Evolutionary conservation across 257 asterid genomes (phyloP), one percentile per base, ranked within the genome.

Genomic region (Dorcoceras hygrometricum): DNA sequence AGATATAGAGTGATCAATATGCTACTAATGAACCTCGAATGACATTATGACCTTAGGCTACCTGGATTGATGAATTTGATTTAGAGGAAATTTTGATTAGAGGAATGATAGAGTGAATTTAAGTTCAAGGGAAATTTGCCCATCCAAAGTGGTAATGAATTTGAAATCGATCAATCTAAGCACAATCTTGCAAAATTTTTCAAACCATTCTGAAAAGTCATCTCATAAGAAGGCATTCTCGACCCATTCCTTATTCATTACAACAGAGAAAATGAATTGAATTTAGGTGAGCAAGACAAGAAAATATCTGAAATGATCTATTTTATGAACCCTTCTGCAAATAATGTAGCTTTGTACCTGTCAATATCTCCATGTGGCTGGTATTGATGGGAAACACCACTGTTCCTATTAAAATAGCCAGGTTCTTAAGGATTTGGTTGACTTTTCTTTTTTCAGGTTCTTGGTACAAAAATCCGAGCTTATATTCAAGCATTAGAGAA

Each of bases 401-500:
- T 20, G 25, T 58, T 26, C 67, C 25, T 69, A 48, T 28, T 62
- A 27, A 59, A 28, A 59, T 23, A 60, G 63, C 67, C 32, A 18
- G 53, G 26, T 51, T 64, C 59, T 74, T 55, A 73, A 48, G 48
- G 22, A 61, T 53, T 46, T 56, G 68, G 28, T 46, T 73, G 67
- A 48, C 29, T 57, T 63, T 70, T 57, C 27, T 68, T 77, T 63
- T 75, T 73, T 77, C 87, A 90, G 99, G 96, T 90, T 72, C 73
- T 94, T 57, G 87, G 96, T 76, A 85, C 99, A 76, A 93, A 94
- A 70, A 85, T 94, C 71, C 89, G 96, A 53, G 96, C 99, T 73
- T 94, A 94, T 81, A 90, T 94, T 85, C 99, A 90, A 83, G 97
- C 99, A 48, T 74, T 90, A 75, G 99, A 94, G 84, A 94, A 94